Conservation (phyloP, 2,329 filamentous ascomycete genomes). For the Ophiostoma sp. region DNA sequence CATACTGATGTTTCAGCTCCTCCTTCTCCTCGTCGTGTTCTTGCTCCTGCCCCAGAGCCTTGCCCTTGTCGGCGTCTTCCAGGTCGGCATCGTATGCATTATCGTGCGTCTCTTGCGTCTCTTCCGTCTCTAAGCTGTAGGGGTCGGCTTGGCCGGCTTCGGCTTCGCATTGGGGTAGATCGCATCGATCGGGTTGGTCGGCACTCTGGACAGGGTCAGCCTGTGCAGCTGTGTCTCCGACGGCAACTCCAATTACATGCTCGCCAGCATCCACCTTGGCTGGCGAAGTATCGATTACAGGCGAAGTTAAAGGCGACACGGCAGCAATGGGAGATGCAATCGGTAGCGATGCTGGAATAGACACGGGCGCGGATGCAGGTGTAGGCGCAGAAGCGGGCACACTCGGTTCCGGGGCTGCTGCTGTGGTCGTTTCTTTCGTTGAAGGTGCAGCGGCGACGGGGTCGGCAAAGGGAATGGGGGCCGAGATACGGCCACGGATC, state of each 20-base stretch:
- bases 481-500: slow-evolving; percentile 57
- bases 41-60: background rate
- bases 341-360: background rate
- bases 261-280: background rate
- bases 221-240: too few relatives aligned
- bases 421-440: background rate
- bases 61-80: slow-evolving; percentile 4
- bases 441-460: slow-evolving; percentile 31
- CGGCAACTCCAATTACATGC: background rate
- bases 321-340: background rate
- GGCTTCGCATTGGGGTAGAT: background rate
- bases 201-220: background rate
- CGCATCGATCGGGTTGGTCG: background rate
- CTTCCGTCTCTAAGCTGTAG: background rate
- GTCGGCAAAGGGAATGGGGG: slow-evolving; percentile 52
- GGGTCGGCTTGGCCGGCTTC: background rate
- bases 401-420: background rate
- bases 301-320: background rate
- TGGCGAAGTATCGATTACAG: background rate
- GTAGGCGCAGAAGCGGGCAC: background rate
- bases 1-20: background rate
- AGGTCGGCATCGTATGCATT: background rate
- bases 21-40: background rate
- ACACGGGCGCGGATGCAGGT: background rate
- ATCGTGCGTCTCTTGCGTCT: background rate